phyloP scores from a whole-genome alignment of 2,329 filamentous ascomycete species.

The Colletotrichum tofieldiae region DNA sequence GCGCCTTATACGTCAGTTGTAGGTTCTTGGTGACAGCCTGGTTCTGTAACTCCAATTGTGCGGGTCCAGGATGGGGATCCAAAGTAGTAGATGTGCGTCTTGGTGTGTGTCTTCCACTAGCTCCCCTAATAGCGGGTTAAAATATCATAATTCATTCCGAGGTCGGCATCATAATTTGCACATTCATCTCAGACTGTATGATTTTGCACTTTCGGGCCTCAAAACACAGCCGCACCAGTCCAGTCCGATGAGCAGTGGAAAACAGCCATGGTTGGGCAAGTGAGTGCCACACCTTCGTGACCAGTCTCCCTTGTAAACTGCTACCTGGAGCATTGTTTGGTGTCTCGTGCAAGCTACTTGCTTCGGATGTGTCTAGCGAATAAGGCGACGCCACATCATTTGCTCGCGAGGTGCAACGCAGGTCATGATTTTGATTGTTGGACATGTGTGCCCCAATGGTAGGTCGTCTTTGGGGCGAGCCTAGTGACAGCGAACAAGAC shows the following conservation, averaged over 20 bases:
- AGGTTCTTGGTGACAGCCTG: not conserved
- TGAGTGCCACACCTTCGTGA: not conserved
- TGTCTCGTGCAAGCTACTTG: not conserved
- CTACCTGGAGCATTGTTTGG: not conserved
- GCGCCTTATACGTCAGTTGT: not conserved
- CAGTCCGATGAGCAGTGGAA: not conserved
- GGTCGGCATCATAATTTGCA: too few relatives aligned
- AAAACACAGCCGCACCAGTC: not conserved
- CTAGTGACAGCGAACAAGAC: not conserved
- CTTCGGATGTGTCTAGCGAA: not conserved
- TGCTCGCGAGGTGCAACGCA: not conserved
- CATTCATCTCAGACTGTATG: not conserved
- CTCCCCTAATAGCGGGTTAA: not conserved
- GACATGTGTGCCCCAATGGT: not conserved
- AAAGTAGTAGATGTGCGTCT: not conserved
- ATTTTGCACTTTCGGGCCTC: not conserved
- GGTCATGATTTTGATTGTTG: not conserved
- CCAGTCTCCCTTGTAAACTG: not conserved
- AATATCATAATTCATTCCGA: not conserved
- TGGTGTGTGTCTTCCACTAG: not conserved
- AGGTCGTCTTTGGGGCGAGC: not conserved
- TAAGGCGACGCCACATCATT: conserved; percentile 18
- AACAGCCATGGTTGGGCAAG: not conserved
- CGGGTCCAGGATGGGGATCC: not conserved
- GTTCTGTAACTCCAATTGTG: too few relatives aligned